Base-by-base conservation (phyloP, 495 filamentous ascomycete species). In the Aspergillus nanangensis region DNA sequence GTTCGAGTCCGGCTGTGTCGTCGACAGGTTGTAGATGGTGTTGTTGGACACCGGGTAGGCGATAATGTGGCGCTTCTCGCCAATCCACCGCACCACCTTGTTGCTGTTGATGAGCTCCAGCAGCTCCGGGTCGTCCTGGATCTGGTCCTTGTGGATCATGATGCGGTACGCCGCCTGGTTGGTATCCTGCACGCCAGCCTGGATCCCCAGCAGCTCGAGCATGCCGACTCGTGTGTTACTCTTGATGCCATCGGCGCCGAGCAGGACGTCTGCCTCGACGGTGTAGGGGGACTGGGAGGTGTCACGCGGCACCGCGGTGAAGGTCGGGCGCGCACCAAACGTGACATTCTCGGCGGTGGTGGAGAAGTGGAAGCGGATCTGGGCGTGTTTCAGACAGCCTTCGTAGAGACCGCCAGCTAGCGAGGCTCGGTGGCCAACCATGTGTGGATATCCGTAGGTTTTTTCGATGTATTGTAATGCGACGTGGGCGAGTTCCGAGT, bases 111-210 rank as follows among this genome's bases (percentile, higher is more conserved):
- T 66, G 5, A 92, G 75, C 21, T 69, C 79, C 19, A 85, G 66
- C 13, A 90, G 77, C 52, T 87, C 82, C 0, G 81, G 75, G 61
- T 90, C 83, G 39, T 74, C 57, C 45, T 72, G 66, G 77, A 88
- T 81, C 51, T 88, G 75, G 34, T 77, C 71, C 13, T 82, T 79
- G 42, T 72, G 75, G 47, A 91, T 79, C 82, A 91, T 86, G 69
- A 93, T 90, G 11, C 87, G 78, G 73, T 90, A 92, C n/a, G 86
- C 87, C 13, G 86, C 86, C 58, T 91, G 82, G 23, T 84, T 72
- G 24, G 83, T 90, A 57, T 90, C 84, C 44, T 80, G 72, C 60
- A 87, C 79, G 41, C 78, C 68, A 19, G 77, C 77, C 8, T 71
- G 50, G 51, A 78, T 65, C 47, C 73, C 67, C 5, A 86, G 66